Percentiles rank a stretch among this genome's conserved stretches.
phyloP scores from a whole-genome alignment of 139 green algal species.

The Spirogloea muscicola region DNA sequence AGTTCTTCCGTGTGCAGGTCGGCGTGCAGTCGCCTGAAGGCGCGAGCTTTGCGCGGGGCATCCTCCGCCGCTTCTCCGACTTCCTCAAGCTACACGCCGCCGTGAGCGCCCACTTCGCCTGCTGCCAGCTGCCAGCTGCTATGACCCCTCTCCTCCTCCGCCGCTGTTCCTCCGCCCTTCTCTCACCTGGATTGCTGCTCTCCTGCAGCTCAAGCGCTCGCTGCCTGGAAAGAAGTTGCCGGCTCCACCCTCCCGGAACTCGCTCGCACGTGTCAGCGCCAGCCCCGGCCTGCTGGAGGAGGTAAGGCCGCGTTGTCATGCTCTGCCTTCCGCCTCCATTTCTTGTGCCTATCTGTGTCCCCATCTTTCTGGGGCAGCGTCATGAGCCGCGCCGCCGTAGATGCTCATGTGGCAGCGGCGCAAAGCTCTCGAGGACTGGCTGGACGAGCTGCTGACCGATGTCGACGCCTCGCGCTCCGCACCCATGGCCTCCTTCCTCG shows the following conservation, averaged over 20 bases:
- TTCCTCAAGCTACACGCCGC: conserved; percentile 37
- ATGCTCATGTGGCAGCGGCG: too few species aligned
- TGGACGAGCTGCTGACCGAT: conserved; percentile 21
- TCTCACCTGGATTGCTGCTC: too few species aligned
- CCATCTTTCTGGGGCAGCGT: too few species aligned
- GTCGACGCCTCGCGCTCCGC: conserved; percentile 15
- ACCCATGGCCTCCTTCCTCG: conserved; percentile 36
- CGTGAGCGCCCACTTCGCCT: not conserved
- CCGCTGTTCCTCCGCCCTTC: not conserved
- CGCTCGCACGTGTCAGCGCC: conserved; percentile 10
- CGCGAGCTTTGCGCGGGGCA: not conserved
- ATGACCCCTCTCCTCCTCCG: too few species aligned
- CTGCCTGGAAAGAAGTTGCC: conserved; percentile 29
- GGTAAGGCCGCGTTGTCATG: not conserved
- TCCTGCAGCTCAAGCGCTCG: conserved; percentile 12
- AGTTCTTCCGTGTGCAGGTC: conserved; percentile 34
- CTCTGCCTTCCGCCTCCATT: too few species aligned
- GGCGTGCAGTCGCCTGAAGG: conserved; percentile 18
- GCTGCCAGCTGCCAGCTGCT: too few species aligned
- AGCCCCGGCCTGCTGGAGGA: conserved; percentile 6
- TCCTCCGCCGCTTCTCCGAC: conserved; percentile 36
- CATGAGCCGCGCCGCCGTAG: too few species aligned
- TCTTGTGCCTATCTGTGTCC: too few species aligned
- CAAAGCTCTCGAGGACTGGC: conserved; percentile 21
- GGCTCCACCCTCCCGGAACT: conserved; percentile 23